Conservation (phyloP, 1,284 basidiomycete genomes). For the Cutaneotrichosporon sp. region DNA sequence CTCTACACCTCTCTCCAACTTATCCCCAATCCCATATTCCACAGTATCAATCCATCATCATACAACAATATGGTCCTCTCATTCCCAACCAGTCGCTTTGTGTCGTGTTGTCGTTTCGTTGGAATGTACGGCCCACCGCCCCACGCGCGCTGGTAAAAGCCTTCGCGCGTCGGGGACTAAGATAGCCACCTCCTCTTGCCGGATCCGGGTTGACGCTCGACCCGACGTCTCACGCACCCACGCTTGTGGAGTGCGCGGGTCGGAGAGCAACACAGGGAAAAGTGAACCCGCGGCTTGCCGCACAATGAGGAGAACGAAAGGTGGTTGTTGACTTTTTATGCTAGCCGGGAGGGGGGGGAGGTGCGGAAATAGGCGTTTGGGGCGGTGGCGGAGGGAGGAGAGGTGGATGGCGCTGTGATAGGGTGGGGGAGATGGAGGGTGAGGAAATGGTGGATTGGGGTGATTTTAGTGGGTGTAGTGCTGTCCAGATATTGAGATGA, state of each 20-base stretch:
- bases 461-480: background rate
- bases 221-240: slow-evolving; percentile 21
- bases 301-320: slow-evolving; percentile 20
- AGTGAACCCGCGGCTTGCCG: slow-evolving; percentile 26
- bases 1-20: too few relatives aligned
- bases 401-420: background rate
- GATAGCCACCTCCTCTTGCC: slow-evolving; percentile 39
- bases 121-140: slow-evolving; percentile 44
- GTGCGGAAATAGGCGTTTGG: background rate
- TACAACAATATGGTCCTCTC: background rate
- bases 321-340: background rate
- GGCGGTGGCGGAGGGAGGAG: background rate
- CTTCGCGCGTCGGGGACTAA: slow-evolving; percentile 35
- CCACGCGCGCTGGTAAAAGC: slow-evolving; percentile 25
- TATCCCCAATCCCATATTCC: too few relatives aligned
- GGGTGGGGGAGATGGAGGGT: too few relatives aligned
- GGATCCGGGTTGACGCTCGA: slow-evolving; percentile 45
- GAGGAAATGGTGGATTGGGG: background rate
- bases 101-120: background rate
- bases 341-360: background rate
- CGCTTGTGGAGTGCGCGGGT: slow-evolving; percentile 4
- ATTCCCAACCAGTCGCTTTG: too few relatives aligned
- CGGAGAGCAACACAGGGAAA: slow-evolving; percentile 46
- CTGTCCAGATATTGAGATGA: background rate
- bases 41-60: too few relatives aligned